phyloP scores from a whole-genome alignment of 805 yeast genomes.

The Hermanozyma aechmeae region DNA sequence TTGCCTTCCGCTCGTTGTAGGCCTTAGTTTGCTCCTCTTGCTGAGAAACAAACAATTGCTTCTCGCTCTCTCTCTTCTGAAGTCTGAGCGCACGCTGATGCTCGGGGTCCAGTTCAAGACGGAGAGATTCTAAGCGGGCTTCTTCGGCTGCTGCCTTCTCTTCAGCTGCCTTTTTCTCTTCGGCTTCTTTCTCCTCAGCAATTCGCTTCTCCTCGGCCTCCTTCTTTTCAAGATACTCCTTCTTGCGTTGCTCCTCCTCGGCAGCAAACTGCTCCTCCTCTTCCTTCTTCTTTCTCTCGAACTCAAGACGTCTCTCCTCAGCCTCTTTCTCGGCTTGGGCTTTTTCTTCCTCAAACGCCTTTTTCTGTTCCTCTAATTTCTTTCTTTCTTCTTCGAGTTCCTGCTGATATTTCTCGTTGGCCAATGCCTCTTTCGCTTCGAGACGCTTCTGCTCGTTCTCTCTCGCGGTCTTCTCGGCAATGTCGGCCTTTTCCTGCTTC shows the following conservation, averaged over 20 bases:
- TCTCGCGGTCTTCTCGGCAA: constrained; percentile 22
- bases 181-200: background rate
- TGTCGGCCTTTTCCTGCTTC: constrained; percentile 36
- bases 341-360: constrained; percentile 7
- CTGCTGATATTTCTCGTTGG: constrained; percentile 6
- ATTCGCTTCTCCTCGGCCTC: constrained; percentile 3
- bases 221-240: constrained; percentile 3
- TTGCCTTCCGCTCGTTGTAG: constrained; percentile 15
- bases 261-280: constrained; percentile 3
- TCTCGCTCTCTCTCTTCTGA: constrained; percentile 17
- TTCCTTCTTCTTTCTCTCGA: constrained; percentile 2
- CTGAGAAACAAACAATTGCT: constrained; percentile 14
- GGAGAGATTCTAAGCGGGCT: constrained; percentile 2
- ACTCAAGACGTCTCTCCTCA: constrained; percentile 3
- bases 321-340: constrained; percentile 5
- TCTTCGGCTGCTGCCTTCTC: background rate
- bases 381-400: constrained; percentile 9
- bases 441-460: constrained; percentile 12
- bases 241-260: constrained; percentile 4
- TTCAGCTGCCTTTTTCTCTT: background rate
- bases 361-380: constrained; percentile 7
- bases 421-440: constrained; percentile 30
- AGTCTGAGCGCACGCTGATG: constrained; percentile 17
- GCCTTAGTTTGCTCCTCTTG: constrained; percentile 17
- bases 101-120: constrained; percentile 15